Conservation (phyloP, 768 basidiomycete genomes). For the Phlegmacium glaucopus region DNA sequence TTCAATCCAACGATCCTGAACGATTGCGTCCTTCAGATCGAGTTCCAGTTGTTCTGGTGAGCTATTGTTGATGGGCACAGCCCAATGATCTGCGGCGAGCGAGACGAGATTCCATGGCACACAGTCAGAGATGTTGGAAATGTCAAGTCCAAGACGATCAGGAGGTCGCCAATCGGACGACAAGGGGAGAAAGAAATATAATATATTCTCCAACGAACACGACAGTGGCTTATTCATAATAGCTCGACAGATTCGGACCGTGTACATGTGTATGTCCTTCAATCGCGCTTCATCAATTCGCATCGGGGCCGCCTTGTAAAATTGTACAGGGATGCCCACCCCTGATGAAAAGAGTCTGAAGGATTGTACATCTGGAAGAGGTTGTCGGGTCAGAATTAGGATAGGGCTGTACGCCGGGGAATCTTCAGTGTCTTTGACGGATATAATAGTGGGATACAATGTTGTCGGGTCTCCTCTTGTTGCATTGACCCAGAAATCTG, state of each 20-base stretch:
- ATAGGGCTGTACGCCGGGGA: slow-evolving; percentile 51
- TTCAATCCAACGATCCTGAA: slow-evolving; percentile 77
- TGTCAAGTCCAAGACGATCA: slow-evolving; percentile 19
- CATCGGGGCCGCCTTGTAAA: slow-evolving; percentile 48
- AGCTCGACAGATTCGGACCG: slow-evolving; percentile 57
- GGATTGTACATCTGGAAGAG: slow-evolving; percentile 52
- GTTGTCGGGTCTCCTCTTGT: slow-evolving; percentile 18
- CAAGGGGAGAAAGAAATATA: slow-evolving; percentile 70
- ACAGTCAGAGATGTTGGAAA: slow-evolving; percentile 36
- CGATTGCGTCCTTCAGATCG: slow-evolving; percentile 57
- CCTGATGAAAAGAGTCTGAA: slow-evolving; percentile 64
- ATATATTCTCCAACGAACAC: slow-evolving; percentile 50
- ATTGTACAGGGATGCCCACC: slow-evolving; percentile 35
- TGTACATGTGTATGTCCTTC: slow-evolving; percentile 54
- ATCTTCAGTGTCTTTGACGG: slow-evolving; percentile 28
- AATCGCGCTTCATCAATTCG: slow-evolving; percentile 43
- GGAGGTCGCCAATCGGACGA: slow-evolving; percentile 32
- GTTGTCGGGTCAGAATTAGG: slow-evolving; percentile 61
- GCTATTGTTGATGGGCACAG: slow-evolving; percentile 41
- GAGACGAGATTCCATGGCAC: slow-evolving; percentile 66
- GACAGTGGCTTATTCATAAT: slow-evolving; percentile 66
- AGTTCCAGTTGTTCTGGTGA: slow-evolving; percentile 34
- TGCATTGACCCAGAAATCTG: slow-evolving; percentile 66
- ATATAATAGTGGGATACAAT: slow-evolving; percentile 60
- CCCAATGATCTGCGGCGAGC: slow-evolving; percentile 50